Base-by-base conservation (phyloP, 1,139 yeast genomes). In the Debaryomyces fabryi region DNA sequence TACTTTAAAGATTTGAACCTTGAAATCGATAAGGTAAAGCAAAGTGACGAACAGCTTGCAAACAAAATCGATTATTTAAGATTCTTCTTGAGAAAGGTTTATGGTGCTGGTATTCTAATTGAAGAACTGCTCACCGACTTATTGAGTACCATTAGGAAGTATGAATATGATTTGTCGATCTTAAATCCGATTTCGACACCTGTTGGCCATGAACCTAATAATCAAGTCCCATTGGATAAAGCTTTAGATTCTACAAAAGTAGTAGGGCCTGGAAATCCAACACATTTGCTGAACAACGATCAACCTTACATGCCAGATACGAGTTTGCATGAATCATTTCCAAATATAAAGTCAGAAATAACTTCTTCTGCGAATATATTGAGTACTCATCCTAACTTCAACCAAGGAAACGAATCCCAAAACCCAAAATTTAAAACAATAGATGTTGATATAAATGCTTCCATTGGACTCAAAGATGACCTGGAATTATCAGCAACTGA, bases 41-140 rank as follows among this genome's bases (percentile, higher is more conserved):
- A 39, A 1, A 49, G 52, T n/a, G 53, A 67, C 24, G 50, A 49
- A 13, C 50, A 49, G 3, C 59, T 63, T 34, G 54, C 49, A 1
- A 44, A 53, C 25, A 68, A 64, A 41, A 38, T 69, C 10, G 76
- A 68, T 51, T 49, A 49, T 32, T 57, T 65, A 34, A 58, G 58
- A 42, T 72, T 68, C 46, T 46, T 64, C 4, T 54, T 71, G 27
- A 56, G 78, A 30, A 73, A 72, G 42, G 44, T 68, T 2, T 72
- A 72, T 51, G 77, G 76, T 1, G 58, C 69, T 44, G 69, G 71
- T 1, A 52, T 73, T 8, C 49, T 62, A 16, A 50, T 65, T 46
- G 64, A 63, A 18, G 71, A 65, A 41, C 51, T 64, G 18, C 57
- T 62, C 44, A 55, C 50, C 12, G 60, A 60, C 44, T 48, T 58